Evolutionary conservation across 2,329 filamentous ascomycete species (phyloP), one percentile per base, ranked within the genome.

Genomic region (Aureobasidium sp.): DNA sequence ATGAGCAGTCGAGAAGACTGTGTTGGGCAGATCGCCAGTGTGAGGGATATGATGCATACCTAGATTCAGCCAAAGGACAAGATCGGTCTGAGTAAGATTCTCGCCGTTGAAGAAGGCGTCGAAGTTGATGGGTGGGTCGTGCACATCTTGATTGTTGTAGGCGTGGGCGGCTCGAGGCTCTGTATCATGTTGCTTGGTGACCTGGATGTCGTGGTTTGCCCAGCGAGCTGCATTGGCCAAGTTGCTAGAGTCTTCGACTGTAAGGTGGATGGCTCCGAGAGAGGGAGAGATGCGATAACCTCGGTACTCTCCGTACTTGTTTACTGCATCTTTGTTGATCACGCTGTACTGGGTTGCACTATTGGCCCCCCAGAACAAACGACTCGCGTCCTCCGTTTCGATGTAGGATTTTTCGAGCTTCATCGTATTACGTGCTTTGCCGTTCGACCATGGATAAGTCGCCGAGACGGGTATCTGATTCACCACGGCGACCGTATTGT

Each of bases 21-120:
- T 83, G 66, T 82, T 82, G 21, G 81, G 81, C 13, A 83, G 68
- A 65, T 82, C 80, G 25, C 76, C 77, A 1, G 80, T 79, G 66
- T 81, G 77, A 10, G 82, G 79, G n/a, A 83, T 70, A 67, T 85
- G 82, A 66, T 85, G 81, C 78, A 81, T 84, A 16, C 82, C 82
- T 8, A 81, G 66, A 62, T 81, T 84, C 62, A 84, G 74, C 76
- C 78, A 84, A 13, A 83, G 59, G 3, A 83, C 80, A 13, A 81
- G 62, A 60, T 79, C 78, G 66, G 78, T 75, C 60, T 80, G 73
- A 44, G 70, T 66, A 3, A 79, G 67, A 10, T 64, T 70, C 66
- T 81, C 76, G 49, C 72, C 74, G 62, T 80, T 66, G 59, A 79
- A 75, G 66, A 77, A 77, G 53, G 74, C 72, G 53, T 64, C 61